Evolutionary conservation across 164 flowering plant genomes (phyloP).

Genomic region (Sedum album): DNA sequence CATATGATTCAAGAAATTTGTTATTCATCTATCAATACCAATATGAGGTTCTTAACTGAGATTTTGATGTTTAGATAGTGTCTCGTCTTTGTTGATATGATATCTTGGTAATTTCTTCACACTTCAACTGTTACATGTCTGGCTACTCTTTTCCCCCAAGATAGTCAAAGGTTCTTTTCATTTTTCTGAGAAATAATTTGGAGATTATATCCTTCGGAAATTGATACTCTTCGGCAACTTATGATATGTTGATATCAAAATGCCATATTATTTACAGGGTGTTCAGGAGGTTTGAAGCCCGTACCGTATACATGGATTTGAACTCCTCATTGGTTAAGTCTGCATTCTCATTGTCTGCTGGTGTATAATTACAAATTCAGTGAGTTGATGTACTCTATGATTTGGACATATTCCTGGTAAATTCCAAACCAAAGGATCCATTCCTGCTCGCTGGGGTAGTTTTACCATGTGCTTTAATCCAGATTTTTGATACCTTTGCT

Average conservation of each 20-base stretch:
- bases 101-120: not conserved
- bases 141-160: not conserved
- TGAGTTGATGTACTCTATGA: slow-evolving; percentile 43
- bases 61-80: not conserved
- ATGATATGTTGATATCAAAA: not conserved
- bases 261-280: not conserved
- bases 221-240: slow-evolving; percentile 24
- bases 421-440: slow-evolving; percentile 36
- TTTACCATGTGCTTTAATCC: slow-evolving; percentile 28
- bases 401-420: slow-evolving; percentile 41
- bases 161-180: not conserved
- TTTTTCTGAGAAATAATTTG: not conserved
- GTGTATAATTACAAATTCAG: slow-evolving; percentile 30
- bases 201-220: slow-evolving; percentile 24
- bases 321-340: slow-evolving; percentile 52
- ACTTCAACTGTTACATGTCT: not conserved
- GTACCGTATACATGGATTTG: slow-evolving; percentile 20
- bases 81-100: not conserved
- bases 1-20: not conserved
- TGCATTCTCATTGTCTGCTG: slow-evolving; percentile 38
- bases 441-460: slow-evolving; percentile 25
- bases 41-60: not conserved
- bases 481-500: slow-evolving; percentile 31
- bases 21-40: not conserved
- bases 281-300: slow-evolving; percentile 12